Conservation (phyloP, 2,329 filamentous ascomycete genomes). For the Thielaviopsis punctulata region DNA sequence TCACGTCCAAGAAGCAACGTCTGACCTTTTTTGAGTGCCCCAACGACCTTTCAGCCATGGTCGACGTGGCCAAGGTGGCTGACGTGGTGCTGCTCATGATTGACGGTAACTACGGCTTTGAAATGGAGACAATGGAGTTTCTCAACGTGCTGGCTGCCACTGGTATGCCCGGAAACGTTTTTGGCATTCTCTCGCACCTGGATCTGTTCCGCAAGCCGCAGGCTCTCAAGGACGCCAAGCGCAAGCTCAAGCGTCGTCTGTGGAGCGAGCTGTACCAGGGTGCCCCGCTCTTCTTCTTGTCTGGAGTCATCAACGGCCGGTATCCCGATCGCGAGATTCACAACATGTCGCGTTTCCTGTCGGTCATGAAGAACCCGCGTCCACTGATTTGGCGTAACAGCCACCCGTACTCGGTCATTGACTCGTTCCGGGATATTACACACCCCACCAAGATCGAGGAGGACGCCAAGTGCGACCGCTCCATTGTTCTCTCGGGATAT, state of each 20-base stretch:
- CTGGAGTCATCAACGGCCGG: constrained; percentile 86
- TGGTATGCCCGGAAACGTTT: constrained; percentile 97
- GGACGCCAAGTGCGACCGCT: constrained; percentile 76
- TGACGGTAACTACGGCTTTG: constrained; percentile 95
- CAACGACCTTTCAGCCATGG: constrained; percentile 92
- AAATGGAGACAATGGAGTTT: constrained; percentile 99
- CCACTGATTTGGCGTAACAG: constrained; percentile 94
- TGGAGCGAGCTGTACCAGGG: constrained; percentile 97
- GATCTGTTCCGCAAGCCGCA: constrained; percentile 92
- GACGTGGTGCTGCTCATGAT: constrained; percentile 97
- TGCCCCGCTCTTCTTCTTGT: constrained; percentile 91
- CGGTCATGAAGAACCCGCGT: constrained; percentile 96
- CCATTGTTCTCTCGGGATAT: constrained; percentile 83
- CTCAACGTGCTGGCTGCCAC: constrained; percentile 83
- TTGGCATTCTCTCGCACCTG: constrained; percentile 89
- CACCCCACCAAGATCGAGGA: constrained; percentile 83
- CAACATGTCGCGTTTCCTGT: constrained; percentile 86
- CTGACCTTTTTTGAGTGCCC: constrained; percentile 94
- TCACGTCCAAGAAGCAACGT: constrained; percentile 88
- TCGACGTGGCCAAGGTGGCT: constrained; percentile 90
- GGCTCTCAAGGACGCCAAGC: constrained; percentile 82
- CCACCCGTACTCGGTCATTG: constrained; percentile 83
- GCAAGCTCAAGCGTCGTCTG: constrained; percentile 83
- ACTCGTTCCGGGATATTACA: constrained; percentile 89
- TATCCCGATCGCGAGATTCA: constrained; percentile 95